These are phyloP conservation scores for Daldinia loculata DNA, from an alignment of 495 filamentous ascomycete genomes.

Conservation along the genomic window DNA sequence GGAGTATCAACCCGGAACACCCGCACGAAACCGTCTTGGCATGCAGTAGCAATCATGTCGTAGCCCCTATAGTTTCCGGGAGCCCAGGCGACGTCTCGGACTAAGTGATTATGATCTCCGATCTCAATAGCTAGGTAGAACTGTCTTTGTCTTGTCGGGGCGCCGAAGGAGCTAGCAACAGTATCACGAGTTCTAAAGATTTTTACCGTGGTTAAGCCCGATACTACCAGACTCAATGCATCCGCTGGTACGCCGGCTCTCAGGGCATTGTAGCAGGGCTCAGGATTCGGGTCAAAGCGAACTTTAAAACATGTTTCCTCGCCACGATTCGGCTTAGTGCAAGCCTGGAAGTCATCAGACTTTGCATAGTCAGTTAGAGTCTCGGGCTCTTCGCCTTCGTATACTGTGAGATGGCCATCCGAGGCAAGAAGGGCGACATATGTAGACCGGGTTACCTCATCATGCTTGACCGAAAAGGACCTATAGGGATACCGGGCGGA, in stretches of 20 bases:
- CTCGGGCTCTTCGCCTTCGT: conserved; percentile 88
- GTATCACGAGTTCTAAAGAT: conserved; percentile 77
- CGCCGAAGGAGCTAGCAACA: conserved; percentile 60
- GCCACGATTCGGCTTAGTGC: conserved; percentile 65
- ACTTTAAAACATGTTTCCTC: conserved; percentile 89
- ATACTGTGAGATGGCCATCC: conserved; percentile 79
- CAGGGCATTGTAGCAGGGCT: conserved; percentile 78
- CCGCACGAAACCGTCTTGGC: conserved; percentile 87
- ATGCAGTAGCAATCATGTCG: conserved; percentile 90
- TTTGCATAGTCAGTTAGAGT: conserved; percentile 77
- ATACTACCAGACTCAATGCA: conserved; percentile 79
- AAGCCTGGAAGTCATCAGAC: conserved; percentile 74
- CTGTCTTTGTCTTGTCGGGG: conserved; percentile 60
- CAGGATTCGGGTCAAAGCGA: conserved; percentile 82
- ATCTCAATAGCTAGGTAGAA: conserved; percentile 86
- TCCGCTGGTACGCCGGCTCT: conserved; percentile 78
- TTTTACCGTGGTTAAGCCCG: conserved; percentile 79
- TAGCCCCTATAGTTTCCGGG: conserved; percentile 85
- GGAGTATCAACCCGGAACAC: conserved; percentile 82
- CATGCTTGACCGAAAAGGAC: conserved; percentile 82
- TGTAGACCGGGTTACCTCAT: conserved; percentile 69
- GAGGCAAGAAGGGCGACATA: conserved; percentile 85
- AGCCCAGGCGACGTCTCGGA: conserved; percentile 95
- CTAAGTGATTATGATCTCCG: conserved; percentile 71
- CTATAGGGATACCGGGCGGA: conserved; percentile 60